Percentiles rank a stretch among this genome's conserved stretches.
Conservation (phyloP, 371 early-diverging fungal genomes). For the Rhizomucor pusillus region DNA sequence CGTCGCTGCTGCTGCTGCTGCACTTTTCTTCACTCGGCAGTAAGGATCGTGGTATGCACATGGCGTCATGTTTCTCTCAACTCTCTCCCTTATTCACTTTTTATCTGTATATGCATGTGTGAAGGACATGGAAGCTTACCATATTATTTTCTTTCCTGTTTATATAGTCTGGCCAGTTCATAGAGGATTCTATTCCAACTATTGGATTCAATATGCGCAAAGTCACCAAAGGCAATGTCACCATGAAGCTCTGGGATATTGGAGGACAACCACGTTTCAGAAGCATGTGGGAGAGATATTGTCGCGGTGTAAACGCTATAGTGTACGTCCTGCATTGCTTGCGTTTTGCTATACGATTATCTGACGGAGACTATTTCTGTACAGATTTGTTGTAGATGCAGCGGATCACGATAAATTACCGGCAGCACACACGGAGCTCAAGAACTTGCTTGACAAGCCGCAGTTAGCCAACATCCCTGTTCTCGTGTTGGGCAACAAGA, state of each 20-base stretch:
- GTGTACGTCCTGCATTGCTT: slow-evolving; percentile 65
- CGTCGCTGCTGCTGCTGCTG: too few species aligned
- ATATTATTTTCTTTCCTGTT: not conserved
- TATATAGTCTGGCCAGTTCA: slow-evolving; percentile 85
- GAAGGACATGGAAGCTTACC: too few species aligned
- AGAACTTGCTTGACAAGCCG: slow-evolving; percentile 88
- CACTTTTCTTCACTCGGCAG: too few species aligned
- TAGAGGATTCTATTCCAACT: slow-evolving; percentile 96
- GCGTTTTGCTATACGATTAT: not conserved
- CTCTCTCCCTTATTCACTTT: too few species aligned
- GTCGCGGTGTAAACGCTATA: slow-evolving; percentile 95
- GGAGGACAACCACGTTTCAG: slow-evolving; percentile 97
- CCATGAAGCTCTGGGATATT: slow-evolving; percentile 99
- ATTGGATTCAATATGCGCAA: slow-evolving; percentile 99
- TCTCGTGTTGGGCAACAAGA: slow-evolving; percentile 98
- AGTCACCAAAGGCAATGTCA: slow-evolving; percentile 88
- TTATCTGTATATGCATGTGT: too few species aligned
- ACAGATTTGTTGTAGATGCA: slow-evolving; percentile 92
- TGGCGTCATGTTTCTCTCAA: too few species aligned
- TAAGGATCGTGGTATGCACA: too few species aligned
- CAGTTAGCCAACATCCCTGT: slow-evolving; percentile 92
- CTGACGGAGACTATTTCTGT: not conserved
- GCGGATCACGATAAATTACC: slow-evolving; percentile 92
- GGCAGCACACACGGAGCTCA: slow-evolving; percentile 89
- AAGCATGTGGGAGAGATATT: slow-evolving; percentile 98